A percentile compares a stretch with the other conserved stretches of the same genome.
phyloP scores from a whole-genome alignment of 2,329 filamentous ascomycete species.

The Ophiostoma piceae region DNA sequence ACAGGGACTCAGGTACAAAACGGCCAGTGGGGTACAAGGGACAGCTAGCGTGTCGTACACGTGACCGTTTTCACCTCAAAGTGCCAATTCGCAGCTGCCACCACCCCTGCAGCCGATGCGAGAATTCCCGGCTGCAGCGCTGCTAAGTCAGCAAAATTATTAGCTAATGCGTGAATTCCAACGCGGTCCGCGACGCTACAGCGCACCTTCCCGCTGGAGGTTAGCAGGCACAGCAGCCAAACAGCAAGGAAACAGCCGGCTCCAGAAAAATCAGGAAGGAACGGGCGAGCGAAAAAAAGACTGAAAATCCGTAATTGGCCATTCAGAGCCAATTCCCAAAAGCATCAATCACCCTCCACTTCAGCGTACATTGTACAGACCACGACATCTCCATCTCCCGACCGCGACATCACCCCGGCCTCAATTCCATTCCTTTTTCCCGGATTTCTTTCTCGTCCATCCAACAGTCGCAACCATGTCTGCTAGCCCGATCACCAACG shows the following conservation, averaged over 20 bases:
- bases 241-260: conserved; percentile 14
- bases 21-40: not conserved
- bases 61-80: conserved; percentile 8
- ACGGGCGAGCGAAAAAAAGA: conserved; percentile 21
- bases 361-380: not conserved
- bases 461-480: conserved; percentile 30
- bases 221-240: not conserved
- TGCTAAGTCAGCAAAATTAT: conserved; percentile 16
- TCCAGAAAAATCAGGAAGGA: conserved; percentile 11
- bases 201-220: not conserved
- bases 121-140: conserved; percentile 21
- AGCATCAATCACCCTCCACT: conserved; percentile 14
- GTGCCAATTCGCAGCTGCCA: not conserved
- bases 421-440: conserved; percentile 12
- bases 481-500: conserved; percentile 34
- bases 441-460: conserved; percentile 11
- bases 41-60: not conserved
- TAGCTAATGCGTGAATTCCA: conserved; percentile 24
- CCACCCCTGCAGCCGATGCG: conserved; percentile 16
- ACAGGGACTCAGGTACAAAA: not conserved
- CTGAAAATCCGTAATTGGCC: conserved; percentile 23
- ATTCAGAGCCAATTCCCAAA: conserved; percentile 10
- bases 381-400: conserved; percentile 15
- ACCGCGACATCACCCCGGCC: conserved; percentile 15
- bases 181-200: conserved; percentile 17